phyloP scores from a whole-genome alignment of 352 stramenopile species.

The Globisporangium takayamanum region DNA sequence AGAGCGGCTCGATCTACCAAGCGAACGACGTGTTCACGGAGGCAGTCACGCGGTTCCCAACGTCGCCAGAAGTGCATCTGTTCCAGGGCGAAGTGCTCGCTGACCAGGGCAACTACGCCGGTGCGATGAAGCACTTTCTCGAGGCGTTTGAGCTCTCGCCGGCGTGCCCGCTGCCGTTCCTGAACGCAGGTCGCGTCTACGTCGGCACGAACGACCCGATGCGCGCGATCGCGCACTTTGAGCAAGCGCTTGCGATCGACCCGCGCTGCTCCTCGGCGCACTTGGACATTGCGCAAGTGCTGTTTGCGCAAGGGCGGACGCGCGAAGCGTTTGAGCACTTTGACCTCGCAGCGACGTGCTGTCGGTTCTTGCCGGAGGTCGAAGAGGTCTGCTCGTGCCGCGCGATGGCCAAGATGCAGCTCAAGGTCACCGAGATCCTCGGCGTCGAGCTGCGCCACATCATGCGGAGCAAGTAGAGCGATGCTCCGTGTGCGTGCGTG shows the following conservation, averaged over 20 bases:
- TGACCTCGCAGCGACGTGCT: constrained; percentile 57
- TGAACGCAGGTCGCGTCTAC: constrained; percentile 80
- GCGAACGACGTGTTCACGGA: constrained; percentile 78
- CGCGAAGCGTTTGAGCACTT: constrained; percentile 72
- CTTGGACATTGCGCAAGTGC: constrained; percentile 80
- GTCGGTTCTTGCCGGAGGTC: constrained; percentile 76
- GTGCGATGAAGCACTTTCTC: constrained; percentile 76
- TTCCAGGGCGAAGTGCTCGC: constrained; percentile 81
- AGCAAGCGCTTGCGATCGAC: constrained; percentile 73
- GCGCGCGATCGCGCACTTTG: constrained; percentile 74
- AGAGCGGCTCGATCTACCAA: constrained; percentile 76
- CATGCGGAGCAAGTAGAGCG: constrained; percentile 64
- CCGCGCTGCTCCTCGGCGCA: constrained; percentile 73
- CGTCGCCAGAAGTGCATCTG: constrained; percentile 68
- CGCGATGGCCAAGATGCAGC: constrained; percentile 81
- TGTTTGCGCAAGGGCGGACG: constrained; percentile 76
- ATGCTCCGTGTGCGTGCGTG: background rate
- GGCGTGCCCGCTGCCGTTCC: constrained; percentile 70
- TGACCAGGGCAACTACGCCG: constrained; percentile 76
- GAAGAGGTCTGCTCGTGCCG: constrained; percentile 75
- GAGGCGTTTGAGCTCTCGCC: constrained; percentile 65
- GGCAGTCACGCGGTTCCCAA: constrained; percentile 51
- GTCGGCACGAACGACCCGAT: constrained; percentile 77
- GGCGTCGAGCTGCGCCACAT: constrained; percentile 82
- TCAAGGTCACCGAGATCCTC: constrained; percentile 78